Evolutionary conservation across 2,329 filamentous ascomycete species (phyloP).

Genomic region (Alternaria gaisen): DNA sequence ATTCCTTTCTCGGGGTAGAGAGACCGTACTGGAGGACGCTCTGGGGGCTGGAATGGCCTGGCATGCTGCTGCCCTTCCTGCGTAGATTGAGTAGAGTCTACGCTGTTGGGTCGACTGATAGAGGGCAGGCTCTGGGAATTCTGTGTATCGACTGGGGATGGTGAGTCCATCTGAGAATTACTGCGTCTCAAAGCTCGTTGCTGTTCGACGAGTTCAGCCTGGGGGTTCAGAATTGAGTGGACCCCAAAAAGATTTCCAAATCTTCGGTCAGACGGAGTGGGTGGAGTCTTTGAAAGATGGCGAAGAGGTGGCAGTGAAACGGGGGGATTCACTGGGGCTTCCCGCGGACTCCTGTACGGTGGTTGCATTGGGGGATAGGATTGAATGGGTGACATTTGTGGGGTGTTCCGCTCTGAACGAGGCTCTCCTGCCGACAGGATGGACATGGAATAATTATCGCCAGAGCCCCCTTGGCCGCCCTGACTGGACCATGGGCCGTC

Average conservation of each 20-base stretch:
- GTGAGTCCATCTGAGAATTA: conserved; percentile 56
- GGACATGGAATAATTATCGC: conserved; percentile 44
- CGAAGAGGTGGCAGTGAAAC: conserved; percentile 47
- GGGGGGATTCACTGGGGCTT: conserved; percentile 25
- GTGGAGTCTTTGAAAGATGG: conserved; percentile 47
- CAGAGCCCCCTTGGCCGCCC: conserved; percentile 43
- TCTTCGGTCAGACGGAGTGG: conserved; percentile 43
- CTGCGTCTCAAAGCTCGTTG: conserved; percentile 51
- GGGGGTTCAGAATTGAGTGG: conserved; percentile 58
- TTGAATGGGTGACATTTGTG: conserved; percentile 41
- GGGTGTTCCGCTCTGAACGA: conserved; percentile 38
- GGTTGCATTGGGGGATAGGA: conserved; percentile 39
- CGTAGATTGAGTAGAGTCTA: conserved; percentile 43
- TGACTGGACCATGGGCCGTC: conserved; percentile 49
- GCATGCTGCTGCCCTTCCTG: conserved; percentile 35
- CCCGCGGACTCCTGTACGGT: conserved; percentile 31
- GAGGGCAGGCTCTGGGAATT: conserved; percentile 45
- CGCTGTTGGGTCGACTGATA: conserved; percentile 48
- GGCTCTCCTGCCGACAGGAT: conserved; percentile 30
- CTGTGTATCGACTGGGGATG: conserved; percentile 49
- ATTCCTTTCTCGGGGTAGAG: conserved; percentile 66
- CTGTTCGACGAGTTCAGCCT: conserved; percentile 46
- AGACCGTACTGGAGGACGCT: conserved; percentile 52
- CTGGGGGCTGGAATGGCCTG: conserved; percentile 38
- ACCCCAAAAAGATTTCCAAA: conserved; percentile 52